Evolutionary conservation across 306 rosid genomes (phyloP), one percentile per base, ranked within the genome.

Genomic region (Lathyrus oleraceus): DNA sequence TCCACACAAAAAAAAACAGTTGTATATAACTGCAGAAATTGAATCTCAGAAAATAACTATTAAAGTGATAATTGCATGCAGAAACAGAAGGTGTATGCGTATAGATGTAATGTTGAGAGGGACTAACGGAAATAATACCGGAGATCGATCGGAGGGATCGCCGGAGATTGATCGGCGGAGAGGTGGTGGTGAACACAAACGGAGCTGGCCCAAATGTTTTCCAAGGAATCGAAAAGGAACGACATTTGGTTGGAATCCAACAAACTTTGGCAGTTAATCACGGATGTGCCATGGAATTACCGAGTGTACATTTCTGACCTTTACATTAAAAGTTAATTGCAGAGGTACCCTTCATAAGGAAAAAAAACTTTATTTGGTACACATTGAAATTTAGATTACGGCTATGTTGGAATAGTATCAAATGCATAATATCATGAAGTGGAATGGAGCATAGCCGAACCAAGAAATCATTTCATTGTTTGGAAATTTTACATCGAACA

Each of bases 221-320:
- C 2, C 40, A 63, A 8, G 47, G 45, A 36, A 35, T 19, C 44
- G 75, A 60, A 28, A 47, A 65, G 44, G 16, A 13, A 14, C 12
- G 65, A 36, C 3, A 11, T 2, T 63, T 44, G 17, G 64, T 57
- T 71, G 61, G 76, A 44, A n/a, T 51, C 48, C 67, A 61, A 51
- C 71, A 4, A 53, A 52, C 39, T 51, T 13, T 51, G 25, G 10
- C 6, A n/a, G 20, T 69, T 61, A 70, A 54, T 77, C 71, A 56
- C 77, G 48, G 8, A 25, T 15, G 27, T 71, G 73, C 81, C 81
- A 71, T 45, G 69, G 39, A 56, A 45, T 23, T 70, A 64, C 19
- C 3, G 39, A 5, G 10, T 38, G 43, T 13, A 69, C 58, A 38
- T 57, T 49, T 61, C 10, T 30, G 13, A 7, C 69, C 54, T 17